These are phyloP conservation scores for Suhomyces vadensis DNA, from an alignment of 805 yeast genomes.

Conservation along the genomic window DNA sequence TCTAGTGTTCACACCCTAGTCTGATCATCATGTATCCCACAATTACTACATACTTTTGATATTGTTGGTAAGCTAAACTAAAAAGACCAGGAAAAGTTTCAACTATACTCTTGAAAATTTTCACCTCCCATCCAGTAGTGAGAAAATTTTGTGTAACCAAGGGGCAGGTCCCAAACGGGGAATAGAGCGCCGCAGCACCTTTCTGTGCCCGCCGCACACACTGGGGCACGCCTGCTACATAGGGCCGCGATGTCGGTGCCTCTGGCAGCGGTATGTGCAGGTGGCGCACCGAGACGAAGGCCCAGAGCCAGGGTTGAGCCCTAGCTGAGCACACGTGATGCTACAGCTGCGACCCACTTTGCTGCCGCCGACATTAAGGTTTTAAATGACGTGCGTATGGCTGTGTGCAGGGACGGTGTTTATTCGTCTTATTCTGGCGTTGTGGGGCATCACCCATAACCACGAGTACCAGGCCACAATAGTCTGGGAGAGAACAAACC, in stretches of 20 bases:
- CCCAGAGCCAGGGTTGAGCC: slow-evolving; percentile 12
- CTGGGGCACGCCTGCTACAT: background rate
- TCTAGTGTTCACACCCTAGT: background rate
- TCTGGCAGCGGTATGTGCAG: too few species aligned
- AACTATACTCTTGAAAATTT: slow-evolving; percentile 8
- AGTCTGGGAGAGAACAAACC: background rate
- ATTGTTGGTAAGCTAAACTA: slow-evolving; percentile 11
- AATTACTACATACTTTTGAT: slow-evolving; percentile 12
- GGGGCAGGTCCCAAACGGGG: slow-evolving; percentile 2
- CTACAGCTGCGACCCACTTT: background rate
- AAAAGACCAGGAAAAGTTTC: slow-evolving; percentile 6
- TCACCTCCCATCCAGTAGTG: slow-evolving; percentile 6
- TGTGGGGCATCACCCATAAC: background rate
- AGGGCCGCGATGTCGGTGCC: too few species aligned
- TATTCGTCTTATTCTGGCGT: background rate
- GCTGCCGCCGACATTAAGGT: background rate
- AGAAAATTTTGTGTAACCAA: slow-evolving; percentile 2
- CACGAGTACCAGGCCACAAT: background rate
- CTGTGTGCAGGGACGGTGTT: background rate
- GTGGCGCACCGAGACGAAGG: too few species aligned
- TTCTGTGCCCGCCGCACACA: background rate
- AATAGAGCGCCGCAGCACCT: background rate
- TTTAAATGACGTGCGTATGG: background rate
- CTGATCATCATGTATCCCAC: background rate
- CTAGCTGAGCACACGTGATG: slow-evolving; percentile 8